Conservation (phyloP, 2,329 filamentous ascomycete genomes). For the Incumbomyces lentus region DNA sequence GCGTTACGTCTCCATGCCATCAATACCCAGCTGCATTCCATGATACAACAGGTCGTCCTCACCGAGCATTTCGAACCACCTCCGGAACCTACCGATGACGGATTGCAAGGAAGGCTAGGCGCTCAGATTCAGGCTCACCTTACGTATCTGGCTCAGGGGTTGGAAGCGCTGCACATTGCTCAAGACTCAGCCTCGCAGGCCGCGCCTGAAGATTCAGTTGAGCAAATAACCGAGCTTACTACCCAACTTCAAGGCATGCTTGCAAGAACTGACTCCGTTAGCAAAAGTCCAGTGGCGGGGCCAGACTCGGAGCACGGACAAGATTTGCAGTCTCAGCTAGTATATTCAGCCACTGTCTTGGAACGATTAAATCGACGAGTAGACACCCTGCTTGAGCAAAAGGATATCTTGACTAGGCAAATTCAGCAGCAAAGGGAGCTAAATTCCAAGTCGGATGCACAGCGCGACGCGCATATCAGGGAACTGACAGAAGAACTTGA, state of each 20-base stretch:
- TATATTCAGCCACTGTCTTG: slow-evolving; percentile 67
- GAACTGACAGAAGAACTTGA: slow-evolving; percentile 40
- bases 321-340: slow-evolving; percentile 57
- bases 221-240: slow-evolving; percentile 53
- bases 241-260: slow-evolving; percentile 53
- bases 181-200: slow-evolving; percentile 35
- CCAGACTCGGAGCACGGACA: slow-evolving; percentile 49
- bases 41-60: slow-evolving; percentile 44
- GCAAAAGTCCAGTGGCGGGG: slow-evolving; percentile 39
- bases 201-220: slow-evolving; percentile 35
- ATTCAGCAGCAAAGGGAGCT: slow-evolving; percentile 92
- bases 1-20: slow-evolving; percentile 58
- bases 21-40: slow-evolving; percentile 55
- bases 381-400: slow-evolving; percentile 74
- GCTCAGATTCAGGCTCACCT: slow-evolving; percentile 42
- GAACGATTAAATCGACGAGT: slow-evolving; percentile 68
- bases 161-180: slow-evolving; percentile 51
- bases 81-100: slow-evolving; percentile 25
- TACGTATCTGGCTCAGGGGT: slow-evolving; percentile 58
- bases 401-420: slow-evolving; percentile 77
- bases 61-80: slow-evolving; percentile 29
- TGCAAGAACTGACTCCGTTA: slow-evolving; percentile 32
- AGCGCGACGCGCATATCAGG: slow-evolving; percentile 40
- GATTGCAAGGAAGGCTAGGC: slow-evolving; percentile 17
- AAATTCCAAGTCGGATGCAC: slow-evolving; percentile 70